Base-by-base conservation (phyloP, 2,329 filamentous ascomycete genomes). In the Ophiosphaerella korrae region DNA sequence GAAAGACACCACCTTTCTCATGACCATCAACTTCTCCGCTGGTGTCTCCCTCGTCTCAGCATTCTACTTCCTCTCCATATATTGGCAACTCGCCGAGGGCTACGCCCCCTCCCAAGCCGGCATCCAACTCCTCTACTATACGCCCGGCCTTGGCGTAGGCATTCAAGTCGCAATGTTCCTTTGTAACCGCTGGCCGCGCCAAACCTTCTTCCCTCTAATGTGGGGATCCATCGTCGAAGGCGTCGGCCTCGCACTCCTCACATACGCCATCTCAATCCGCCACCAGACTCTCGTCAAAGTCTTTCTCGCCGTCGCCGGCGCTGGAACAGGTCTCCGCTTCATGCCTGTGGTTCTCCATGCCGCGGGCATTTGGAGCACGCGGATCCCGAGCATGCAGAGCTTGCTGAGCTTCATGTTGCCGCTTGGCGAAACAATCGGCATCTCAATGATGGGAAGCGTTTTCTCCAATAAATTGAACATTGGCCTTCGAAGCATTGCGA, bases 11-110 rank as follows among this genome's bases (percentile, higher is more conserved):
- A 75, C 78, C 0, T 74, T 88, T n/a, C 68, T 89, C n/a, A 81
- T 84, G 53, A 80, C 82, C 50, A 78, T 87, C 56, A 85, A 86
- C 56, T 83, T 86, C 60, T 77, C 80, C 3, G 81, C 81, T 0
- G 86, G 86, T 3, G 80, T 84, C 59, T 78, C 73, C 0, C 69
- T 78, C 57, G 80, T 80, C 65, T 75, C 80, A 11, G 82, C 86
- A 1, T 82, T 88, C 57, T 89, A 89, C 68, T 89, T 88, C 59
- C 83, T 87, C 58, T 84, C 83, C 13, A 79, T 88, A 14, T 89
- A 88, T 68, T 89, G 88, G 66, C 82, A 83, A 2, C 72, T 87
- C 13, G 85, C 88, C 0, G 74, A 84, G 68, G 78, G 76, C 5
- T 82, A 82, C 53, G 67, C 57, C 24, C 77, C 74, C 24, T 80